Evolutionary conservation across 1,139 yeast genomes (phyloP).

Genomic region (Suhomyces chickasaworum): DNA sequence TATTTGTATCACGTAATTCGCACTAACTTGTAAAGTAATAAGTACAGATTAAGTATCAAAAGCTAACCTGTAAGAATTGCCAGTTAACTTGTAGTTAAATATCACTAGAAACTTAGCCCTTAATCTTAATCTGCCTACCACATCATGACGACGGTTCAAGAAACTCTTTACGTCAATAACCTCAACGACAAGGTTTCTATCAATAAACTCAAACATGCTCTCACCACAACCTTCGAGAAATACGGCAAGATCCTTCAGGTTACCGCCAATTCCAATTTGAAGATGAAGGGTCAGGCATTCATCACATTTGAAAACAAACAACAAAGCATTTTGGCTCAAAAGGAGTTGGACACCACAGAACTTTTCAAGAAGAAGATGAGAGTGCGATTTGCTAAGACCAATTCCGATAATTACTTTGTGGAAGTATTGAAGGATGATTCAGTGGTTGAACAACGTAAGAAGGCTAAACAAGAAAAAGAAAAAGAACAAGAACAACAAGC

Average conservation of each 20-base stretch:
- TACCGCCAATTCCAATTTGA: constrained; percentile 61
- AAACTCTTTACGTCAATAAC: constrained; percentile 64
- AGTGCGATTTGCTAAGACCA: constrained; percentile 42
- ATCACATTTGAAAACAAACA: constrained; percentile 55
- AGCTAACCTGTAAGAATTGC: no score
- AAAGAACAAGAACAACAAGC: no score
- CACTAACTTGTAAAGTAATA: no score
- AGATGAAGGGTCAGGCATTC: constrained; percentile 85
- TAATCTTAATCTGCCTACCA: neutral
- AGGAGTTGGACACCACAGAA: constrained; percentile 41
- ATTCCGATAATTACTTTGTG: constrained; percentile 46
- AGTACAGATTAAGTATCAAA: no score
- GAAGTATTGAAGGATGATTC: constrained; percentile 18
- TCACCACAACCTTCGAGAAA: constrained; percentile 43
- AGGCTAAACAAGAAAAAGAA: constrained; percentile 13
- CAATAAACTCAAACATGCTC: constrained; percentile 48
- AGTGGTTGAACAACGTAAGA: constrained; percentile 20
- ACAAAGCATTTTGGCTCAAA: constrained; percentile 53
- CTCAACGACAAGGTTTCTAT: constrained; percentile 69
- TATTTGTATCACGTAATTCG: neutral
- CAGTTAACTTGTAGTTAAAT: no score
- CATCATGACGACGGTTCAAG: constrained; percentile 19
- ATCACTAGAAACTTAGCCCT: no score
- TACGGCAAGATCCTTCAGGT: constrained; percentile 57
- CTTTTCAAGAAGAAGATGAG: constrained; percentile 60